phyloP scores from a whole-genome alignment of 1,284 basidiomycete genomes.

The Trichosporon faecale region DNA sequence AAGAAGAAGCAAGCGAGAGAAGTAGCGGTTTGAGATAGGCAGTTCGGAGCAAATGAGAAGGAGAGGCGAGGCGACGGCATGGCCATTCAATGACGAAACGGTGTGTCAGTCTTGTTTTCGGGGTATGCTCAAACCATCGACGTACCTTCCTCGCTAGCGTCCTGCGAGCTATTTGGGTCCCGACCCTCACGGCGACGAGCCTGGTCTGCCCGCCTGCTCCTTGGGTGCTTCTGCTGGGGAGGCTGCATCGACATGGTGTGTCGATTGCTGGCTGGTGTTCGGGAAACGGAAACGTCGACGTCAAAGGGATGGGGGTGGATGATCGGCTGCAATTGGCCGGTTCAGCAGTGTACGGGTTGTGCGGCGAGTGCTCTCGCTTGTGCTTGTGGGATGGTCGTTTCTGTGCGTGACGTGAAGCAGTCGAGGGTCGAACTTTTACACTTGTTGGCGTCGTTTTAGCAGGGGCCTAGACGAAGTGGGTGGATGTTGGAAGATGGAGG shows the following conservation, averaged over 20 bases:
- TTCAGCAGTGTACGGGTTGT: not conserved
- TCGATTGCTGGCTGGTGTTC: constrained; percentile 1
- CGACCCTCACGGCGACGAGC: constrained; percentile 17
- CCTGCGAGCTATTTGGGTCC: constrained; percentile 38
- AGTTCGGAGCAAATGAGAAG: not conserved
- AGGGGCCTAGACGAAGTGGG: not conserved
- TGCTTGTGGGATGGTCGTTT: not conserved
- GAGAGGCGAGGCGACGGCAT: not conserved
- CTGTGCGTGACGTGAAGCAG: constrained; percentile 22
- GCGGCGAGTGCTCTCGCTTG: not conserved
- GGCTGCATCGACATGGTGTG: constrained; percentile 14
- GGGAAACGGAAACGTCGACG: not conserved
- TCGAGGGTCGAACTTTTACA: not conserved
- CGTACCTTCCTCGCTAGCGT: constrained; percentile 52
- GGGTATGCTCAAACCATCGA: constrained; percentile 2
- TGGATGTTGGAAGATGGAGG: not conserved
- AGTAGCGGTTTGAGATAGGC: not conserved
- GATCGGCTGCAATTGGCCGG: constrained; percentile 7
- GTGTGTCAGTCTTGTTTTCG: not conserved
- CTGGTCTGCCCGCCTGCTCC: constrained; percentile 17
- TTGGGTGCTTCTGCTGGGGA: constrained; percentile 15
- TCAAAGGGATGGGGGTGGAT: not conserved
- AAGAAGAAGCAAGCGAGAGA: not conserved
- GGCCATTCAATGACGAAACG: not conserved
- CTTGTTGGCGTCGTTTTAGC: not conserved